These are phyloP conservation scores for Cercospora citrullina DNA, from an alignment of 2,329 filamentous ascomycete genomes.

Conservation along the genomic window DNA sequence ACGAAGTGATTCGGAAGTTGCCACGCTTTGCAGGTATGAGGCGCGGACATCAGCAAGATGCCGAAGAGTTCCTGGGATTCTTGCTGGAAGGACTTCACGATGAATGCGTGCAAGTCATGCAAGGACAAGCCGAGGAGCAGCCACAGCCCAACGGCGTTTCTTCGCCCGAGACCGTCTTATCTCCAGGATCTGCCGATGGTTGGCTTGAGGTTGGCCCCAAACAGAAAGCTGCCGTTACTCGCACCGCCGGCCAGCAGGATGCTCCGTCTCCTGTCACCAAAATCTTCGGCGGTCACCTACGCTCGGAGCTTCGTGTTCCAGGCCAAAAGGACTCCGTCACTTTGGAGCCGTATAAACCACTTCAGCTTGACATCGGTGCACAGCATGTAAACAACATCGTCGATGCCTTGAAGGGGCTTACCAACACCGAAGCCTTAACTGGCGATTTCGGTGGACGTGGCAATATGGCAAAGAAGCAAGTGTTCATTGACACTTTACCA, in stretches of 20 bases:
- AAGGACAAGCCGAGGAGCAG: slow-evolving; percentile 33
- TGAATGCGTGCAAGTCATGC: slow-evolving; percentile 78
- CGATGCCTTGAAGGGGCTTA: slow-evolving; percentile 83
- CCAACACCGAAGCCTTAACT: slow-evolving; percentile 78
- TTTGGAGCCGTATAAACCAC: slow-evolving; percentile 86
- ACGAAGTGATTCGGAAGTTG: slow-evolving; percentile 83
- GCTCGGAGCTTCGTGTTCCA: slow-evolving; percentile 84
- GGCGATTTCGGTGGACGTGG: slow-evolving; percentile 81
- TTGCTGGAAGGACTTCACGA: slow-evolving; percentile 90
- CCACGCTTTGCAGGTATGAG: slow-evolving; percentile 91
- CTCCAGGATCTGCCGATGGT: slow-evolving; percentile 52
- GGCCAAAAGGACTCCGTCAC: slow-evolving; percentile 90
- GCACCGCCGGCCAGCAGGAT: slow-evolving; percentile 67
- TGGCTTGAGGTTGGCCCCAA: slow-evolving; percentile 95
- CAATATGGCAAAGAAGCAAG: slow-evolving; percentile 79
- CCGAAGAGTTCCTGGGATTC: slow-evolving; percentile 94
- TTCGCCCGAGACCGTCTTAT: slow-evolving; percentile 48
- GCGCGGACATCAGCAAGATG: slow-evolving; percentile 96
- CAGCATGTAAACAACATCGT: slow-evolving; percentile 85
- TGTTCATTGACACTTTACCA: slow-evolving; percentile 88
- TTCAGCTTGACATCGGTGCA: slow-evolving; percentile 91
- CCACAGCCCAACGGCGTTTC: slow-evolving; percentile 35
- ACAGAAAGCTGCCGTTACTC: slow-evolving; percentile 82
- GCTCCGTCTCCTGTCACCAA: slow-evolving; percentile 75
- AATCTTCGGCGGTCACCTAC: slow-evolving; percentile 88